Percentiles rank a stretch among this genome's conserved stretches.
Conservation (phyloP, 345 rosid species). For the Dipteronia sinensis region DNA sequence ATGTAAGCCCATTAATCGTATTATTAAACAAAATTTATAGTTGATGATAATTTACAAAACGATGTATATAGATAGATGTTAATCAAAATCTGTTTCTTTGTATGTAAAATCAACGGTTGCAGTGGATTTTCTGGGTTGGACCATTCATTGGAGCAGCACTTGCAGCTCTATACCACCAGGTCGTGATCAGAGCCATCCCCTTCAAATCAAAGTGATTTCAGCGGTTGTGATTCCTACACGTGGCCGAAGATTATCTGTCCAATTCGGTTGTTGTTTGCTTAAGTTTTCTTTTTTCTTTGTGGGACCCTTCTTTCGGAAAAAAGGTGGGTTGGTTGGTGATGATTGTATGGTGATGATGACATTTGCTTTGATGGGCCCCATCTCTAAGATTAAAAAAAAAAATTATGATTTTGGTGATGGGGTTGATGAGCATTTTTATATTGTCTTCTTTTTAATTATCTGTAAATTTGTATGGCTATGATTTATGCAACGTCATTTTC, state of each 20-base stretch:
- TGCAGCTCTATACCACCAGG: constrained; percentile 71
- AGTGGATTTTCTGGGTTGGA: constrained; percentile 88
- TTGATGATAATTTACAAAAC: too few species aligned
- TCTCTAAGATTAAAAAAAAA: not conserved
- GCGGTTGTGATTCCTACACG: not conserved
- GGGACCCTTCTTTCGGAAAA: not conserved
- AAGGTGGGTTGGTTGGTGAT: not conserved
- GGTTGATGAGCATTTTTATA: not conserved
- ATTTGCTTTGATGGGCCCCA: not conserved
- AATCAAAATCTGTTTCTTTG: not conserved
- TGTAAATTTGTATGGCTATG: constrained; percentile 24
- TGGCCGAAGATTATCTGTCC: not conserved
- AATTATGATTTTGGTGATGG: not conserved
- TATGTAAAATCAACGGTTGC: constrained; percentile 9
- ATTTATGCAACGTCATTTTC: constrained; percentile 21
- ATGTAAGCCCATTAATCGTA: constrained; percentile 34
- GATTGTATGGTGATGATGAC: not conserved
- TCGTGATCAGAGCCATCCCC: constrained; percentile 81
- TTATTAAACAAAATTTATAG: too few species aligned
- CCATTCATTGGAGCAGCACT: constrained; percentile 75
- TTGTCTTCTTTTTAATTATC: not conserved
- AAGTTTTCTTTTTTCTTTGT: not conserved
- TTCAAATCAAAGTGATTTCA: constrained; percentile 47
- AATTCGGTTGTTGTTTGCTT: constrained; percentile 11
- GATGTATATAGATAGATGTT: not conserved